Conservation (phyloP, 108 stramenopile species). For the Conticribra weissflogii region DNA sequence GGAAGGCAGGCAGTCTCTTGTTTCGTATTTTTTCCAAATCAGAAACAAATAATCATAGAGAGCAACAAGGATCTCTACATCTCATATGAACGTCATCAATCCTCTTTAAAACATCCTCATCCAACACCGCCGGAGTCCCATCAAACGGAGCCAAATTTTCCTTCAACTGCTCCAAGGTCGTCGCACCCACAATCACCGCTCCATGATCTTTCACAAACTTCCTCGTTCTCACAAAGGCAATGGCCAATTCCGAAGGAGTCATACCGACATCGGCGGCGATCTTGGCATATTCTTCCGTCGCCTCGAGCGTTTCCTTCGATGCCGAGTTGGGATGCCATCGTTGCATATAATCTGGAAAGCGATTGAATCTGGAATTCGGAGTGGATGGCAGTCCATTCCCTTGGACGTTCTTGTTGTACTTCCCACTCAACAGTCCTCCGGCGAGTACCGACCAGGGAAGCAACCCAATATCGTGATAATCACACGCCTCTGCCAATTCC, state of each 20-base stretch:
- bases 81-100: conserved; percentile 72
- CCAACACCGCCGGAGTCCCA: conserved; percentile 48
- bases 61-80: conserved; percentile 70
- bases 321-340: conserved; percentile 61
- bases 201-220: conserved; percentile 63
- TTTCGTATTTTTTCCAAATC: too few relatives aligned
- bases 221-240: conserved; percentile 83
- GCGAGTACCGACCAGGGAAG: conserved; percentile 89
- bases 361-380: conserved; percentile 58
- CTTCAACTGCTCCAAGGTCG: conserved; percentile 81
- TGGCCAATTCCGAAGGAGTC: conserved; percentile 82
- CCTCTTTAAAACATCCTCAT: conserved; percentile 52
- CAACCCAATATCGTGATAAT: conserved; percentile 82
- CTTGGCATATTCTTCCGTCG: conserved; percentile 71
- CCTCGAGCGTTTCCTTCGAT: conserved; percentile 52
- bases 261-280: conserved; percentile 73
- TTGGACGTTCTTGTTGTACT: conserved; percentile 52
- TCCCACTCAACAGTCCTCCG: conserved; percentile 87
- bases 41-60: conserved; percentile 27
- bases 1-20: too few relatives aligned
- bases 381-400: conserved; percentile 28
- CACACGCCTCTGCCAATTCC: conserved; percentile 87
- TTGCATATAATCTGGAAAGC: conserved; percentile 91
- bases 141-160: conserved; percentile 66
- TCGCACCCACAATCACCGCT: conserved; percentile 92